These are phyloP conservation scores for Leccinum broughii DNA, from an alignment of 768 basidiomycete genomes.

Conservation along the genomic window DNA sequence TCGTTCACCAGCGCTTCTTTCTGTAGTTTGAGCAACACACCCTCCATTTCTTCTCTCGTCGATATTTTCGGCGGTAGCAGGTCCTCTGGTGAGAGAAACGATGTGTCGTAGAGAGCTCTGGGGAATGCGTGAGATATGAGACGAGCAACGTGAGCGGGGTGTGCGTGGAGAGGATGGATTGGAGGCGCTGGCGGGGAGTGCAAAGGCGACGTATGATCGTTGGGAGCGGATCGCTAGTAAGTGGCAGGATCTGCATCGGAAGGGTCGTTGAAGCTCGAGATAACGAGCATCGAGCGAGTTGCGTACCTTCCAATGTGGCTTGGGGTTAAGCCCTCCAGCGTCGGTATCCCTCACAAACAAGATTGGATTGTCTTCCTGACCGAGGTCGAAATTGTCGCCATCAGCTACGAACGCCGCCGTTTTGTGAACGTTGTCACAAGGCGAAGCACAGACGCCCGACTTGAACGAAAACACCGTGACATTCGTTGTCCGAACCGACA, in stretches of 20 bases:
- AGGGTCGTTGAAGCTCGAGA: neutral
- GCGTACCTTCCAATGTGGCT: slow-evolving; percentile 27
- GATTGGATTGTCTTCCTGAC: slow-evolving; percentile 1
- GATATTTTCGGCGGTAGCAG: slow-evolving; percentile 78
- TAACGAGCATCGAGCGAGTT: too few species aligned
- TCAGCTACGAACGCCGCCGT: slow-evolving; percentile 16
- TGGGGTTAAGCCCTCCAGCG: neutral
- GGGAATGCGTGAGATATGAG: slow-evolving; percentile 33
- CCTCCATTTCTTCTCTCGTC: slow-evolving; percentile 75
- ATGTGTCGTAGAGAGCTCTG: slow-evolving; percentile 54
- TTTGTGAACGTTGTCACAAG: neutral
- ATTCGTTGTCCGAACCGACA: slow-evolving; percentile 26
- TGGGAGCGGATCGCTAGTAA: too few species aligned
- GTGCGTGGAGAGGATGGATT: slow-evolving; percentile 57
- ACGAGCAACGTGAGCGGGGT: slow-evolving; percentile 60
- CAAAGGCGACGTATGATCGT: too few species aligned
- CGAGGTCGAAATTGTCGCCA: slow-evolving; percentile 4
- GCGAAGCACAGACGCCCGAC: neutral
- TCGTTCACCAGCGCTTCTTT: slow-evolving; percentile 86
- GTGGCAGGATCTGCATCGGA: too few species aligned
- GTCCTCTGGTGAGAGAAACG: slow-evolving; percentile 72
- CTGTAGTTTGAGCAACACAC: slow-evolving; percentile 67
- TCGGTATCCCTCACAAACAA: slow-evolving; percentile 12
- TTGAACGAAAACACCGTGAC: slow-evolving; percentile 27
- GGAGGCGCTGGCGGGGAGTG: slow-evolving; percentile 47